These are phyloP conservation scores for Penicillium turbatum DNA, from an alignment of 495 filamentous ascomycete genomes.

Conservation along the genomic window DNA sequence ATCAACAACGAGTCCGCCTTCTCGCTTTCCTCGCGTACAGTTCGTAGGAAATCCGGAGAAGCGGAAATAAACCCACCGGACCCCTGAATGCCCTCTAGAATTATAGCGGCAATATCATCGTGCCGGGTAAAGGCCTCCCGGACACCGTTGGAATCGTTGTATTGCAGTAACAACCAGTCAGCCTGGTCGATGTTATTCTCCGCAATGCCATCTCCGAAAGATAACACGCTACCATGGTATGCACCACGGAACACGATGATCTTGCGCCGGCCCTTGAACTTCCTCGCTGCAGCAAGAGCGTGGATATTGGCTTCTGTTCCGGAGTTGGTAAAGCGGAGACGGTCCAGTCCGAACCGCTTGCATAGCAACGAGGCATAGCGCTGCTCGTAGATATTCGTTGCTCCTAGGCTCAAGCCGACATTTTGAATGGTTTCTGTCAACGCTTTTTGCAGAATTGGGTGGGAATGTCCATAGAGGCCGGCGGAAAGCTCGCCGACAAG, in stretches of 20 bases:
- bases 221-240: slow-evolving; percentile 44
- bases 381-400: slow-evolving; percentile 37
- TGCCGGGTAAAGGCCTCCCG: slow-evolving; percentile 15
- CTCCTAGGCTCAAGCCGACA: slow-evolving; percentile 40
- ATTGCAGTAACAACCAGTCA: slow-evolving; percentile 24
- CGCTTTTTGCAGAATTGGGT: slow-evolving; percentile 36
- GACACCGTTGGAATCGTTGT: slow-evolving; percentile 33
- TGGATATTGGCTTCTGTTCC: slow-evolving; percentile 52
- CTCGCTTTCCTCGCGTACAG: slow-evolving; percentile 12
- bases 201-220: slow-evolving; percentile 6
- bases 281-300: slow-evolving; percentile 38
- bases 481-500: slow-evolving; percentile 51
- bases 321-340: slow-evolving; percentile 46
- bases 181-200: slow-evolving; percentile 23
- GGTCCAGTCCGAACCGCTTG: slow-evolving; percentile 39
- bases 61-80: slow-evolving; percentile 46
- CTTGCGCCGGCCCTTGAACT: slow-evolving; percentile 35
- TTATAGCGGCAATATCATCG: slow-evolving; percentile 44
- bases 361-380: slow-evolving; percentile 37
- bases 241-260: slow-evolving; percentile 45
- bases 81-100: slow-evolving; percentile 56
- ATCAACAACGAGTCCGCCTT: slow-evolving; percentile 3
- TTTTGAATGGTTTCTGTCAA: slow-evolving; percentile 32
- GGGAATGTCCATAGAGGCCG: slow-evolving; percentile 52
- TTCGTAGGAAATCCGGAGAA: slow-evolving; percentile 33